These are phyloP conservation scores for Trichoderma pleuroti DNA, from an alignment of 2,329 filamentous ascomycete species.

Conservation along the genomic window DNA sequence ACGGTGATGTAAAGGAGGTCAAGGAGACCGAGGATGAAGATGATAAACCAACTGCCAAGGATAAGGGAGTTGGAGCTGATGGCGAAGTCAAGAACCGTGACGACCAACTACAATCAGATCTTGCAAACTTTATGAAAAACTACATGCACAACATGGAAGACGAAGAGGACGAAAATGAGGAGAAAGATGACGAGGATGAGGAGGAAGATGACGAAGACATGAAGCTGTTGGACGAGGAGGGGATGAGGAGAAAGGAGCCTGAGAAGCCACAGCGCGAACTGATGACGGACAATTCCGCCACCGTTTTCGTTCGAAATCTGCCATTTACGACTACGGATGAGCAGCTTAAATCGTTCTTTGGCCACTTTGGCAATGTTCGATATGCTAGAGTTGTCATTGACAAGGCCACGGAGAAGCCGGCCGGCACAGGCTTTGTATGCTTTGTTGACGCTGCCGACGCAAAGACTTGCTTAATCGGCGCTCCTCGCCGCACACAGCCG, in stretches of 20 bases:
- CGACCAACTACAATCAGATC: conserved; percentile 42
- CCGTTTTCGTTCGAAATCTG: conserved; percentile 89
- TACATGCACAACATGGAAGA: conserved; percentile 56
- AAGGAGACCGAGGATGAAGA: conserved; percentile 30
- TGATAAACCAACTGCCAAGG: conserved; percentile 30
- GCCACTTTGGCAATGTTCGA: conserved; percentile 79
- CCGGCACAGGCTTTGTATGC: conserved; percentile 92
- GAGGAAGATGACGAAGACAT: conserved; percentile 38
- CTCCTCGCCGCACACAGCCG: conserved; percentile 58
- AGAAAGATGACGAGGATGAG: conserved; percentile 42
- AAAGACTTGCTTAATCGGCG: conserved; percentile 68
- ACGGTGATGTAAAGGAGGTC: conserved; percentile 34
- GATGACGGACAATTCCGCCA: conserved; percentile 64
- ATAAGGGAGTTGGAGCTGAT: conserved; percentile 28
- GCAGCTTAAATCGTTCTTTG: conserved; percentile 78
- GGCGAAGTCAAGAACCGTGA: conserved; percentile 38
- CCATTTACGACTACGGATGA: conserved; percentile 86
- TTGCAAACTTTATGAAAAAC: conserved; percentile 57
- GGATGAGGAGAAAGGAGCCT: conserved; percentile 29
- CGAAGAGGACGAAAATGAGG: conserved; percentile 49
- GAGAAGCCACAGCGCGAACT: conserved; percentile 36
- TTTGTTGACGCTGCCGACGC: conserved; percentile 78
- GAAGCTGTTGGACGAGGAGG: conserved; percentile 35
- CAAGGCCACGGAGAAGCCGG: conserved; percentile 76
- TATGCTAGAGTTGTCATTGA: conserved; percentile 93